phyloP scores from a whole-genome alignment of 2,329 filamentous ascomycete species.

The Hypomyces perniciosus region DNA sequence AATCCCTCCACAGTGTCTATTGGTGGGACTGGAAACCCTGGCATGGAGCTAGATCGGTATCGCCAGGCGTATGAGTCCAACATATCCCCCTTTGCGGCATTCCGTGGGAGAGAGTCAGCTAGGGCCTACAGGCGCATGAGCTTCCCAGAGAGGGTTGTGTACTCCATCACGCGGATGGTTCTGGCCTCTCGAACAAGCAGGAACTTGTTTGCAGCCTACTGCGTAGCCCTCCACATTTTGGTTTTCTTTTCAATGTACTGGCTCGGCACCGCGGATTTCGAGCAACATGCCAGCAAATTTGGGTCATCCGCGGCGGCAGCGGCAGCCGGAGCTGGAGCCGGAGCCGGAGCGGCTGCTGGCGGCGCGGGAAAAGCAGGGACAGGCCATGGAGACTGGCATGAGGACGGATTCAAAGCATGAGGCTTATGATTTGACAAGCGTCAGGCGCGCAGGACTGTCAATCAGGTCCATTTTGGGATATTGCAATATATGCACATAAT shows the following conservation, averaged over 20 bases:
- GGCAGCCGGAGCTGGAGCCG: constrained; percentile 34
- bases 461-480: constrained; percentile 1
- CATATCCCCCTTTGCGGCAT: constrained; percentile 91
- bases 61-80: constrained; percentile 90
- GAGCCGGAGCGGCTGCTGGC: constrained; percentile 15
- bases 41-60: constrained; percentile 74
- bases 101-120: constrained; percentile 86
- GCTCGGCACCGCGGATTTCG: constrained; percentile 64
- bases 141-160: constrained; percentile 81
- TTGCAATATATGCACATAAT: background rate
- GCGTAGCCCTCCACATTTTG: constrained; percentile 78
- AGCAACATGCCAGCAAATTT: constrained; percentile 53
- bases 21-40: constrained; percentile 50
- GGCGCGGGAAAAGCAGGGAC: constrained; percentile 20
- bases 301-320: constrained; percentile 42
- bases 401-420: constrained; percentile 51
- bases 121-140: constrained; percentile 91
- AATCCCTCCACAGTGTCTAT: constrained; percentile 67
- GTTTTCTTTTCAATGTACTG: constrained; percentile 85
- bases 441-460: background rate
- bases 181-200: constrained; percentile 83
- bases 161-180: constrained; percentile 85
- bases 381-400: constrained; percentile 54
- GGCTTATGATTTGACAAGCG: constrained; percentile 13
- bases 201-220: constrained; percentile 91